Evolutionary conservation across 371 early-diverging fungal species (phyloP), one percentile per base, ranked within the genome.

Genomic region (Enterospora canceri): DNA sequence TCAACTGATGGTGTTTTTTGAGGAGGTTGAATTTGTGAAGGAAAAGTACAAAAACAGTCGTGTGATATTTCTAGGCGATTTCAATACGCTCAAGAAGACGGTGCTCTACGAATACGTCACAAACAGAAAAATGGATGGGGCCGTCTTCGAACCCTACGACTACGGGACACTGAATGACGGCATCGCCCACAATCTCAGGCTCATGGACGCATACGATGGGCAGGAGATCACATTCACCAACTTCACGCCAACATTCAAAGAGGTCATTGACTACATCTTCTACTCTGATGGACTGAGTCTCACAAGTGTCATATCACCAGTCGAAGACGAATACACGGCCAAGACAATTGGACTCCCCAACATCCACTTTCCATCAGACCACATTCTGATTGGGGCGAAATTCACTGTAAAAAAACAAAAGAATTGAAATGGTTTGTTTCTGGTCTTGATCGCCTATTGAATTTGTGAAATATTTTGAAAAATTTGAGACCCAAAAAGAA

Each of bases 181-280:
- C 24, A 76, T 71, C 68, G 21, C 33, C 0, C 71, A 75, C 29
- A 49, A 32, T 16, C 46, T 74, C 21, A 19, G n/a, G 15, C 60
- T 82, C 0, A 40, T 18, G 1, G 79, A 79, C 79, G 85, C 33
- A 76, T 85, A 81, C 86, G 0, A 82, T 77, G 46, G 88, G 87
- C 68, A 80, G 90, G 65, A 87, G 85, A 15, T 77, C 31, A 65
- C 58, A 0, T 90, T 93, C 80, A 97, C 98, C 19, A 94, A 93
- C 79, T 91, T 84, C 76, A 91, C 90, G 5, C 91, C 94, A 0
- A 76, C 78, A 0, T 96, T 90, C 72, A 86, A 83, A 62, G 95
- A 90, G 0, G 88, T 88, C 19, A 88, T 97, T 72, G 97, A 96
- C 81, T 94, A 94, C 74, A 89, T 96, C 65, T 96, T 92, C 88